phyloP scores from a whole-genome alignment of 768 basidiomycete species.

The Termitomyces sp. region DNA sequence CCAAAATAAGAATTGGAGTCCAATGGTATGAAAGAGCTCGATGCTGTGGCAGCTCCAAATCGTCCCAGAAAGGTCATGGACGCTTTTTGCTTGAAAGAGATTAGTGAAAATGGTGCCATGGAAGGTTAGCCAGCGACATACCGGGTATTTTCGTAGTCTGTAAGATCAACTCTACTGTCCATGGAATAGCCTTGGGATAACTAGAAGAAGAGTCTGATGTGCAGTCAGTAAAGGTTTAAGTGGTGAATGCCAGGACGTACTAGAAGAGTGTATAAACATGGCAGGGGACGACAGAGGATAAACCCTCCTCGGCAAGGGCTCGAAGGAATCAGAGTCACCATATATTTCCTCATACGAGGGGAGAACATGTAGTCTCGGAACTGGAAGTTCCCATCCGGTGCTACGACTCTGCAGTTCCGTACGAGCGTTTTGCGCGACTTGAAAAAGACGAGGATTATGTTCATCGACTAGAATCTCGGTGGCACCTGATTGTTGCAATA shows the following conservation, averaged over 20 bases:
- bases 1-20: slow-evolving; percentile 2
- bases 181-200: not conserved
- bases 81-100: not conserved
- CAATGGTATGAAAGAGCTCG: slow-evolving; percentile 2
- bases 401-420: not conserved
- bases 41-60: slow-evolving; percentile 6
- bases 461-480: not conserved
- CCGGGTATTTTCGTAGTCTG: not conserved
- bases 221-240: not conserved
- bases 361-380: not conserved
- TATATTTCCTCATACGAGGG: not conserved
- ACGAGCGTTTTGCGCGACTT: not conserved
- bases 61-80: not conserved
- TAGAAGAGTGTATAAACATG: slow-evolving; percentile 1
- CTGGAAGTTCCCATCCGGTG: not conserved
- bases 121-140: not conserved
- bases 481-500: not conserved
- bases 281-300: not conserved
- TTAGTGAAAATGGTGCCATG: not conserved
- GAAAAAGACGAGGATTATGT: not conserved
- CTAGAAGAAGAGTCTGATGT: not conserved
- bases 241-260: not conserved
- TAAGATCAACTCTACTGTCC: not conserved
- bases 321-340: not conserved
- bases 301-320: not conserved